Base-by-base conservation (phyloP, 306 rosid genomes). In the Potentilla sterilis region DNA sequence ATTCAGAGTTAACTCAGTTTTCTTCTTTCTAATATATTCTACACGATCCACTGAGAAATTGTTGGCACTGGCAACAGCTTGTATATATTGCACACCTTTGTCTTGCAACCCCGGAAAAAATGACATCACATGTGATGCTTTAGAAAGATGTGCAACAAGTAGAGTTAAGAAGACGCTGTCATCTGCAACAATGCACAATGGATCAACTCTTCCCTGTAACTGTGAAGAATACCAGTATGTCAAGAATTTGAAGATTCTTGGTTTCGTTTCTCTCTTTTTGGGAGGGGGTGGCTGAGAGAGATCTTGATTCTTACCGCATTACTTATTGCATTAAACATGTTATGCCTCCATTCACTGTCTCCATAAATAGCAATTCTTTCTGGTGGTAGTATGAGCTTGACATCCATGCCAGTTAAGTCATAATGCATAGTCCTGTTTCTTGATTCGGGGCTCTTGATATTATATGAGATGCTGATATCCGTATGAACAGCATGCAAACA, bases 281-380 rank as follows among this genome's bases (percentile, higher is more conserved):
- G 57, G 72, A 18, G 37, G 46, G 75, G 74, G 74, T 41, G 61
- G 15, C 40, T 9, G 40, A 82, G 54, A 54, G 77, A 10, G 66
- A 62, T 48, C 79, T 49, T 79, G 86, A 72, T 55, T 72, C 74
- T 81, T 63, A 81, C 98, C 10, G 58, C 86, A 71, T 69, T 91
- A 77, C 81, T 70, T 62, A 87, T 69, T 24, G 92, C 83, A 71
- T 80, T 85, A 54, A 81, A 79, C 89, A 90, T 88, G 67, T 85
- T 82, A 78, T 75, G 72, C 85, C 97, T 88, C 95, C 97, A 94
- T 74, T 43, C 92, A 67, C 58, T 73, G 75, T 94, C 96, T 80
- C 95, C 98, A 77, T 90, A 90, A 34, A 88, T 77, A 54, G 92
- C 96, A 59, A 85, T 79, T 80, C 95, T 90, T 88, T 94, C 96